Evolutionary conservation across 768 basidiomycete species (phyloP), one percentile per base, ranked within the genome.

Genomic region (Rhodocollybia butyracea): DNA sequence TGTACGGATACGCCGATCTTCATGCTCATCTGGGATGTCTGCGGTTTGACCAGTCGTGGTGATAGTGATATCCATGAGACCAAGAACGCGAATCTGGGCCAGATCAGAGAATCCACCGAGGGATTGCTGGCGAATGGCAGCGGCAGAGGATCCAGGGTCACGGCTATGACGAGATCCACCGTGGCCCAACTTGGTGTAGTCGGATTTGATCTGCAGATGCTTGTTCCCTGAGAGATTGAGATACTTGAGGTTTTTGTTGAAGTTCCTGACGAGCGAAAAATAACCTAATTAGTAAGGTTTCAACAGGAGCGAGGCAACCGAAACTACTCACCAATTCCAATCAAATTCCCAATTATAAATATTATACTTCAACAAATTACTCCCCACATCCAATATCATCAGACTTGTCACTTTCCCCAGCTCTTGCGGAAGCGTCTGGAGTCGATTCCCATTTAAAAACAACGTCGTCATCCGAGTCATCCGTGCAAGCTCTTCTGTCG

Each of bases 281-380:
- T 39, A 5, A 55, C 26, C 24, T 11, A 57, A 51, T 11, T 6
- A 56, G 30, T 26, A 38, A 31, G 36, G 41, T 42, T 27, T 45
- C 15, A 40, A 40, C 15, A 17, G n/a, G 21, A 36, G n/a, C 7
- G 15, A 19, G 39, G 57, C n/a, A n/a, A n/a, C n/a, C n/a, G n/a
- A n/a, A n/a, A n/a, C n/a, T 30, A 39, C 83, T 46, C 60, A 96
- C 96, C 97, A 98, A 68, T 99, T 98, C 95, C 95, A 98, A 72
- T 99, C 97, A 69, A 94, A 98, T 68, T 96, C 92, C 88, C 88
- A 94, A 64, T 99, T 99, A 61, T 92, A 90, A 62, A 97, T 94
- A 67, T 98, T 99, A 71, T 98, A 98, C 79, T 90, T 92, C 70
- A 99, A 76, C 51, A 84, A 70, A 68, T 99, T 99, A 68, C 88